Base-by-base conservation (phyloP, 345 rosid genomes). In the Salix udensis region DNA sequence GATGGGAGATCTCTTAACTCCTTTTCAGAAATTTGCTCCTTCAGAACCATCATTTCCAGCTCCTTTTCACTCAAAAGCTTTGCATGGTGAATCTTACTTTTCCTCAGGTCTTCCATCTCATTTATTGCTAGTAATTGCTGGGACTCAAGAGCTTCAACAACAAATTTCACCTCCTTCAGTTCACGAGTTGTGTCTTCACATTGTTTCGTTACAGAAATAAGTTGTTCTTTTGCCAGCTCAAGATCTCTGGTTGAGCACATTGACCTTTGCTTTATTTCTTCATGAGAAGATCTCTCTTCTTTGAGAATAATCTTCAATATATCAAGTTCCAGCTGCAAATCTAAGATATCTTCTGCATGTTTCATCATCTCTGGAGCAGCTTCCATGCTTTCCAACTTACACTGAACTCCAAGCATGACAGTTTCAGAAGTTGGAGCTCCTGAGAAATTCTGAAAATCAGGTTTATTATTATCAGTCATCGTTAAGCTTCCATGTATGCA, bases 301-400 rank as follows among this genome's bases (percentile, higher is more conserved):
- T 84, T 87, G 46, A 91, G 89, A 82, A 95, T 86, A 78, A 89
- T 87, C 85, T 91, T 93, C 30, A 89, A 65, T 76, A 95, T 87
- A 84, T 95, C 98, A 79, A 88, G 80, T 88, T 95, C 98, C 73
- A 95, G 87, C 85, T 91, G 98, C 81, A 93, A 84, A 84, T 90
- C 83, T 87, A 93, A 83, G 80, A 89, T 79, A 81, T 88, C 90
- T 82, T 90, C 98, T 6, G 71, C 86, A 73, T 83, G 76, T 68
- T 87, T 84, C 85, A 78, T 82, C 75, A 70, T n/a, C n/a, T n/a
- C 62, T 73, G 83, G 83, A 78, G 74, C 74, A 70, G 77, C 55
- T 79, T 79, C 75, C 66, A 75, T 77, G 76, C 71, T 77, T 12
- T 76, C 74, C 39, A 44, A 67, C 75, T 79, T 78, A 77, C 72